Conservation (phyloP, 179 eudicot species). For the Spergularia azorica region DNA sequence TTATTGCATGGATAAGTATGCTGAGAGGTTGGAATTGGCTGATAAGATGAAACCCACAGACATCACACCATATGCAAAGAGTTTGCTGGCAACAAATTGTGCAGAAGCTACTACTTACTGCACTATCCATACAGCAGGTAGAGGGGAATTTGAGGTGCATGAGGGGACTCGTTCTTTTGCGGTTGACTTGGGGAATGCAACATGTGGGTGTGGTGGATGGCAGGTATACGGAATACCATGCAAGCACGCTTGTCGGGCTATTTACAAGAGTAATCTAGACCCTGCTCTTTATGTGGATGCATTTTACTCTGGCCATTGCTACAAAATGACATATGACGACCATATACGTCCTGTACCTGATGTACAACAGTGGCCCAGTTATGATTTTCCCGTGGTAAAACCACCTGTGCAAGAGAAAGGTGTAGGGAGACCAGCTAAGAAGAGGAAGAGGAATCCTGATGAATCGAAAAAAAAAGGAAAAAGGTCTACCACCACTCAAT, state of each 20-base stretch:
- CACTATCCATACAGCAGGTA: neutral
- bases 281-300: neutral
- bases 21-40: neutral
- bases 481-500: neutral
- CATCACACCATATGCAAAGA: neutral
- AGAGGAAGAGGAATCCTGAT: neutral
- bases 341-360: neutral
- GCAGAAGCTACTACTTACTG: neutral
- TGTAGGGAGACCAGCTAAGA: neutral
- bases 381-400: neutral
- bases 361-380: neutral
- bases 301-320: neutral
- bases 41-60: neutral
- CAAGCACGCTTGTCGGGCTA: conserved; percentile 2
- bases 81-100: neutral
- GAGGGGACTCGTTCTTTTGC: neutral
- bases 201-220: neutral
- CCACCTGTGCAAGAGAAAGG: neutral
- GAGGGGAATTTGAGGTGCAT: neutral
- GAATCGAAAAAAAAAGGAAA: neutral
- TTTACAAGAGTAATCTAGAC: neutral
- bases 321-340: neutral
- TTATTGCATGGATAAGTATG: neutral
- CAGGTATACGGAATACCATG: neutral
- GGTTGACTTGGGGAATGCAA: neutral